Percentiles rank a stretch among this genome's conserved stretches.
Evolutionary conservation across 805 yeast genomes (phyloP).

Genomic region (Yarrowia sp.): DNA sequence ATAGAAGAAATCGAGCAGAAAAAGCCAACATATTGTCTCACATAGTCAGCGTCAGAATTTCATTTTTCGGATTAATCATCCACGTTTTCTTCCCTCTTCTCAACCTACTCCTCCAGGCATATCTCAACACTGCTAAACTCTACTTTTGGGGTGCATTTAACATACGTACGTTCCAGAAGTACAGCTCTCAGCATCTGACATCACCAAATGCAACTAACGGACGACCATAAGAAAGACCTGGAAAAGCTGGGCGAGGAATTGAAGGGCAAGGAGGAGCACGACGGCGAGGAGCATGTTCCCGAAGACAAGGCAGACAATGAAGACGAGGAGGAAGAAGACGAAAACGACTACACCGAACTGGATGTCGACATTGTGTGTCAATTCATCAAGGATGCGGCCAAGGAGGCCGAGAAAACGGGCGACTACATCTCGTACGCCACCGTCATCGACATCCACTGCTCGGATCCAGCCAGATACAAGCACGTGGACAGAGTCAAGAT

Average conservation of each 20-base stretch:
- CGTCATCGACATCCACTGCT: slow-evolving; percentile 65
- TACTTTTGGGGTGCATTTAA: too few species aligned
- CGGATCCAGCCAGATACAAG: slow-evolving; percentile 57
- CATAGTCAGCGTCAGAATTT: too few species aligned
- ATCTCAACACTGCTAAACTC: too few species aligned
- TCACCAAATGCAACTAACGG: slow-evolving; percentile 25
- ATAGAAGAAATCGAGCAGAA: too few species aligned
- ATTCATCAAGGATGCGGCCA: slow-evolving; percentile 32
- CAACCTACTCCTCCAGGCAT: too few species aligned
- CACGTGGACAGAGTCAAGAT: slow-evolving; percentile 59
- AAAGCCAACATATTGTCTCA: too few species aligned
- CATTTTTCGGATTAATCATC: too few species aligned
- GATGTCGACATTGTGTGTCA: slow-evolving; percentile 29
- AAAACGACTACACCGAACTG: slow-evolving; percentile 8
- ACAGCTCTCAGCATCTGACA: neutral
- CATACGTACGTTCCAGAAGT: too few species aligned
- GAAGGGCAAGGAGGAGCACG: slow-evolving; percentile 8
- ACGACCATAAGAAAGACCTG: slow-evolving; percentile 19
- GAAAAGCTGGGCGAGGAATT: slow-evolving; percentile 31
- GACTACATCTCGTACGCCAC: slow-evolving; percentile 80
- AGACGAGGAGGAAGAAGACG: slow-evolving; percentile 6
- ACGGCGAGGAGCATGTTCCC: neutral
- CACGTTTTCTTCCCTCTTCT: too few species aligned
- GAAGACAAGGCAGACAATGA: neutral
- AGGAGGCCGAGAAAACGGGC: slow-evolving; percentile 51